Evolutionary conservation across 805 yeast genomes (phyloP).

Genomic region (Kuraishia capsulata): DNA sequence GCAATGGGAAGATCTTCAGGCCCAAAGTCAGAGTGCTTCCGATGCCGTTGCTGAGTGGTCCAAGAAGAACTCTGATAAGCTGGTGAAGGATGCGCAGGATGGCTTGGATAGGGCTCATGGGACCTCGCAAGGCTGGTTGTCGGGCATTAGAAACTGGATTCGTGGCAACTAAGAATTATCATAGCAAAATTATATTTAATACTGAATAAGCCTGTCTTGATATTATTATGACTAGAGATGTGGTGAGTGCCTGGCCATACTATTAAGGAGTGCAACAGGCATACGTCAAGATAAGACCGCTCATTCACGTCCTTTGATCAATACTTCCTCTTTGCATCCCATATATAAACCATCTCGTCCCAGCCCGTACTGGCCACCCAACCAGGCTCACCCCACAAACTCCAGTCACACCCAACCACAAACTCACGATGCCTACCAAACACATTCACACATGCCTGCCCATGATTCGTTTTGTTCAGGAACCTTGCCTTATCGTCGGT

Average conservation of each 20-base stretch:
- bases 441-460: conserved; percentile 43
- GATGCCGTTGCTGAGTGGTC: conserved; percentile 7
- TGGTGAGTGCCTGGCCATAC: background rate
- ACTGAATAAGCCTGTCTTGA: background rate
- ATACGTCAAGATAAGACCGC: background rate
- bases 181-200: background rate
- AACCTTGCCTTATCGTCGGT: conserved; percentile 49
- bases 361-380: conserved; percentile 94
- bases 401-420: conserved; percentile 91
- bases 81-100: conserved; percentile 9
- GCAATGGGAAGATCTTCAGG: conserved; percentile 12
- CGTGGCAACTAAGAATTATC: background rate
- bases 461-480: conserved; percentile 34
- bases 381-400: conserved; percentile 94
- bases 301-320: no score
- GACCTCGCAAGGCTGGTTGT: conserved; percentile 13
- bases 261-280: no score
- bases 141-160: conserved; percentile 11
- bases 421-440: conserved; percentile 77
- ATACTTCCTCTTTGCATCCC: conserved; percentile 36
- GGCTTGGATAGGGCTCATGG: conserved; percentile 11
- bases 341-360: conserved; percentile 91
- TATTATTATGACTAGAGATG: background rate
- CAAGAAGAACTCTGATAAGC: conserved; percentile 2
- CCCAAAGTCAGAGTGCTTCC: conserved; percentile 15